phyloP scores from a whole-genome alignment of 441 rosid genomes.

The Geranium incanum region DNA sequence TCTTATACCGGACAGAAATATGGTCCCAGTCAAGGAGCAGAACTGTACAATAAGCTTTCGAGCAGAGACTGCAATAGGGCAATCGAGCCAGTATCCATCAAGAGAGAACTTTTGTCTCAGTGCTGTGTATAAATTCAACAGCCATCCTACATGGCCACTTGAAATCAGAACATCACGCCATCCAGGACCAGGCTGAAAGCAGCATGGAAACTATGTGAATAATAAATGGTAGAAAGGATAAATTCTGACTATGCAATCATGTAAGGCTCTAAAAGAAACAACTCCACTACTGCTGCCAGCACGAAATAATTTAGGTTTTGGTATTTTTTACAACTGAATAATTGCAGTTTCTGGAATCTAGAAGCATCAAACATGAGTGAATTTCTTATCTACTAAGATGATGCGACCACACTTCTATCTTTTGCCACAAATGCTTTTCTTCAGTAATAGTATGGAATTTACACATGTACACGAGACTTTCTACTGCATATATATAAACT shows the following conservation, averaged over 20 bases:
- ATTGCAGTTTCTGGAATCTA: background rate
- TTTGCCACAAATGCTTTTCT: background rate
- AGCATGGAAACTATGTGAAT: constrained; percentile 24
- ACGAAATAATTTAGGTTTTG: background rate
- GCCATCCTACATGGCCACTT: constrained; percentile 85
- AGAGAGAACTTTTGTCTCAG: constrained; percentile 68
- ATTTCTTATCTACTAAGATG: background rate
- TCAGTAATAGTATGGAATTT: background rate
- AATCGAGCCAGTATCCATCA: constrained; percentile 80
- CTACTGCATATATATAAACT: constrained; percentile 14
- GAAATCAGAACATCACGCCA: constrained; percentile 86
- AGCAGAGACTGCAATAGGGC: constrained; percentile 90
- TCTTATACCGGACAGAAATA: constrained; percentile 66
- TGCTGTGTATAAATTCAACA: constrained; percentile 62
- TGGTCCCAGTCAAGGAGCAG: constrained; percentile 75
- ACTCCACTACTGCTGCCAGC: background rate
- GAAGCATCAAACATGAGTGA: background rate
- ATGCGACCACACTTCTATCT: background rate
- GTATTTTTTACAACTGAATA: background rate
- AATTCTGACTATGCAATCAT: constrained; percentile 1
- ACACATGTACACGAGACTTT: constrained; percentile 8
- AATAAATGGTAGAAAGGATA: constrained; percentile 13
- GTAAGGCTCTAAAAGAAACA: background rate
- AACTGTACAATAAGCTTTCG: constrained; percentile 88
- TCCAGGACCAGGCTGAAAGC: constrained; percentile 82